Evolutionary conservation across 345 rosid genomes (phyloP).

Genomic region (Arabis hirsuta): DNA sequence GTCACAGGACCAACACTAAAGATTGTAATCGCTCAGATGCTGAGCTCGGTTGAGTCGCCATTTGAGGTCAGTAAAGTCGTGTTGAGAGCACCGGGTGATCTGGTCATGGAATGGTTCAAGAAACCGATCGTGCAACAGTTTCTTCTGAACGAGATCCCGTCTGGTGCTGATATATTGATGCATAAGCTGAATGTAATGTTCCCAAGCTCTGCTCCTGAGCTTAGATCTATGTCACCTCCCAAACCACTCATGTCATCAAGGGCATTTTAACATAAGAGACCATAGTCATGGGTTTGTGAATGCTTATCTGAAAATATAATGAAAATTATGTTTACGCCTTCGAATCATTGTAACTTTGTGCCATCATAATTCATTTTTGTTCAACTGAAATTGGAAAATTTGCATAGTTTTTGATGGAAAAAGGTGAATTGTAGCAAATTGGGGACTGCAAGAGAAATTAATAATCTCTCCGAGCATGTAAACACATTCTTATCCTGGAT

Average conservation of each 20-base stretch:
- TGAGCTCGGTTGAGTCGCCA: constrained; percentile 92
- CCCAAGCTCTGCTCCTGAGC: constrained; percentile 95
- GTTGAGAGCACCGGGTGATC: constrained; percentile 86
- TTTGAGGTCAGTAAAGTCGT: constrained; percentile 97
- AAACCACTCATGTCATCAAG: constrained; percentile 56
- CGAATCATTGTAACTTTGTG: not conserved
- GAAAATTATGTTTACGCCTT: constrained; percentile 21
- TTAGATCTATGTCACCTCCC: constrained; percentile 78
- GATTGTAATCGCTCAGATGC: constrained; percentile 90
- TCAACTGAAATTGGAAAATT: not conserved
- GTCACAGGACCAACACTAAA: constrained; percentile 94
- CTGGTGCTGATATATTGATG: constrained; percentile 90
- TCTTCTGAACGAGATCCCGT: constrained; percentile 88
- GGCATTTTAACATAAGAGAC: constrained; percentile 30
- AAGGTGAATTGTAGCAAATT: not conserved
- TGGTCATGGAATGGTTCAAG: constrained; percentile 96
- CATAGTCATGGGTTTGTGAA: constrained; percentile 22
- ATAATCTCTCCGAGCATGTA: not conserved
- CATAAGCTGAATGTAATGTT: constrained; percentile 84
- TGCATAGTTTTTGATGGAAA: not conserved
- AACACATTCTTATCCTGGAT: not conserved
- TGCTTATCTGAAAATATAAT: constrained; percentile 11
- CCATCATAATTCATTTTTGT: not conserved
- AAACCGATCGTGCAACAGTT: constrained; percentile 97
- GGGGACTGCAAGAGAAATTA: not conserved